Percentiles rank a stretch among this genome's conserved stretches.
phyloP scores from a whole-genome alignment of 2,329 filamentous ascomycete genomes.

The Orbilia oligospora region DNA sequence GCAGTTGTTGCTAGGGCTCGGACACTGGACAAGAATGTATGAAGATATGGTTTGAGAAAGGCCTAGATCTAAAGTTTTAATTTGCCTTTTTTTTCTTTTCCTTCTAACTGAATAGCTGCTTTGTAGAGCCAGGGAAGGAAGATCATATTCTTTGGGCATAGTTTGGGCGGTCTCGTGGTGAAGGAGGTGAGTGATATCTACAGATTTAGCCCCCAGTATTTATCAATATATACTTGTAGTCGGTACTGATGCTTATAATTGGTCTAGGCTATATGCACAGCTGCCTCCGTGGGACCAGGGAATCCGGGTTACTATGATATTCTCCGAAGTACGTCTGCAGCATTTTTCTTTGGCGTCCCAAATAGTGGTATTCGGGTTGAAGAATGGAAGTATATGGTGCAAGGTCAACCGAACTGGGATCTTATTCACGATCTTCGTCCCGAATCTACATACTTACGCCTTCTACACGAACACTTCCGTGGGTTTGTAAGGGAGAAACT shows the following conservation, averaged over 20 bases:
- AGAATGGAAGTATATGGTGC: conserved; percentile 1
- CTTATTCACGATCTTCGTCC: not conserved
- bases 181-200: conserved; percentile 4
- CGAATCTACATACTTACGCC: not conserved
- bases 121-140: not conserved
- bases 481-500: not conserved
- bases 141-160: conserved; percentile 27
- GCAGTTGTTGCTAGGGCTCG: not conserved
- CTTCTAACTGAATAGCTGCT: not conserved
- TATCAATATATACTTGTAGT: not conserved
- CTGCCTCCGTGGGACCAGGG: not conserved
- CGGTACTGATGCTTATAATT: not conserved
- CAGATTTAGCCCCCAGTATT: not conserved
- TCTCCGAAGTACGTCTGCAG: not conserved
- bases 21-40: not conserved
- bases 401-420: not conserved
- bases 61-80: not conserved
- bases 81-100: too few species aligned
- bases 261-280: not conserved
- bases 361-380: not conserved
- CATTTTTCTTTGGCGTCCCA: conserved; percentile 3
- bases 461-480: not conserved
- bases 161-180: conserved; percentile 5
- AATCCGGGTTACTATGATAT: not conserved
- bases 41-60: not conserved